A percentile compares a stretch with the other conserved stretches of the same genome.
Conservation (phyloP, 768 basidiomycete genomes). For the Mycena olivaceomarginata region DNA sequence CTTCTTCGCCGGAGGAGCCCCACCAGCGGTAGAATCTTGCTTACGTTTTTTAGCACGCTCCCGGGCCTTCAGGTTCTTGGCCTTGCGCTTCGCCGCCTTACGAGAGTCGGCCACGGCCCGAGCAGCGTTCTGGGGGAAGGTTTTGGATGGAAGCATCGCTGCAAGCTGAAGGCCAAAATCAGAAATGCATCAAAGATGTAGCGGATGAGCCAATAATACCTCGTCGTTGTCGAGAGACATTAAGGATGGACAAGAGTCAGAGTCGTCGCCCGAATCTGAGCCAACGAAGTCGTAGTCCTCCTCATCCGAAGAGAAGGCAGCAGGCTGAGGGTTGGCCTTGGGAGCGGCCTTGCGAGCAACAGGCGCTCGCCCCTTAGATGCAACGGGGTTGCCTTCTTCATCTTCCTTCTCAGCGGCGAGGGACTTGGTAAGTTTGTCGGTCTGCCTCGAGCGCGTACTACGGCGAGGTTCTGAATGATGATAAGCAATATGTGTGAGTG, state of each 20-base stretch:
- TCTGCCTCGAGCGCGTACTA: background rate
- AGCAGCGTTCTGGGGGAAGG: background rate
- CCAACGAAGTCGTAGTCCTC: background rate
- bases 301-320: background rate
- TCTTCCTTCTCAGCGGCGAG: background rate
- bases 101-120: background rate
- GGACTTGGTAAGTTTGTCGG: background rate
- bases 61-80: background rate
- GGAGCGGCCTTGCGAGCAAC: background rate
- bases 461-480: background rate
- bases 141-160: background rate
- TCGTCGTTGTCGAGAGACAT: background rate
- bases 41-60: slow-evolving; percentile 5
- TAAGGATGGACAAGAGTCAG: background rate
- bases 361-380: background rate
- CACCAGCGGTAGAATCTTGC: background rate
- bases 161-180: background rate
- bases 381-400: background rate
- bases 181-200: background rate
- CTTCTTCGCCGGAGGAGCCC: background rate
- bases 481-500: background rate
- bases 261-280: background rate
- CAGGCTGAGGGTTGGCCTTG: background rate
- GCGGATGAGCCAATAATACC: background rate
- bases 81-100: background rate